Conservation (phyloP, 345 rosid species). For the Cardamine chenopodiifolia region DNA sequence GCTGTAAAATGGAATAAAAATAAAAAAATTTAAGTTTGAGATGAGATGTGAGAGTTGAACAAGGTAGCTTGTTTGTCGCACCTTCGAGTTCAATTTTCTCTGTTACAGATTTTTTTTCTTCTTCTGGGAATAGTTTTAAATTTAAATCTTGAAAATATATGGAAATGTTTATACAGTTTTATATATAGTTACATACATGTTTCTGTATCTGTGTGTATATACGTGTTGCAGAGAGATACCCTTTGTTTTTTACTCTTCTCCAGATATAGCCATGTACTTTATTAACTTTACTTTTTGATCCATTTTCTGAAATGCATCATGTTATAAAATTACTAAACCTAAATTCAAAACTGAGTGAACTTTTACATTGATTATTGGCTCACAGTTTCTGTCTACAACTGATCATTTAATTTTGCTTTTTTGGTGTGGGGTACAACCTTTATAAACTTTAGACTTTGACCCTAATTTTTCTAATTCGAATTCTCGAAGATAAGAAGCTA, state of each 20-base stretch:
- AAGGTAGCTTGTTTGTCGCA: conserved; percentile 43
- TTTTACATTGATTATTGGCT: neutral
- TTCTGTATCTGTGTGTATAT: conserved; percentile 9
- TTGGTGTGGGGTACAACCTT: no score
- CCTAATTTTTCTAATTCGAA: no score
- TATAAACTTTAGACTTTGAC: no score
- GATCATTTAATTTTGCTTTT: neutral
- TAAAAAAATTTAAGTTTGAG: conserved; percentile 13
- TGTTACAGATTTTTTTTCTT: conserved; percentile 30
- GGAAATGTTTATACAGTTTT: conserved; percentile 18
- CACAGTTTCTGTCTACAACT: neutral
- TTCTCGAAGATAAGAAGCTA: no score
- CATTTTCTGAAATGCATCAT: neutral
- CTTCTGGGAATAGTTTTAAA: conserved; percentile 4
- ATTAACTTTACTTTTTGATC: neutral
- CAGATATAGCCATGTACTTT: conserved; percentile 16
- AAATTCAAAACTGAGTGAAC: neutral
- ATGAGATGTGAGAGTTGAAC: conserved; percentile 49
- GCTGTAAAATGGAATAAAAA: conserved; percentile 13
- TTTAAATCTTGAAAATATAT: conserved; percentile 5
- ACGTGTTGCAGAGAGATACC: conserved; percentile 17
- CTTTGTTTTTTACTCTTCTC: conserved; percentile 20
- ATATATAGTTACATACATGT: conserved; percentile 19
- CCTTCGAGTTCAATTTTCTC: conserved; percentile 54
- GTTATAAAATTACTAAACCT: neutral